Evolutionary conservation across 2,329 filamentous ascomycete genomes (phyloP), one percentile per base, ranked within the genome.

Genomic region (Exserohilum turcica): DNA sequence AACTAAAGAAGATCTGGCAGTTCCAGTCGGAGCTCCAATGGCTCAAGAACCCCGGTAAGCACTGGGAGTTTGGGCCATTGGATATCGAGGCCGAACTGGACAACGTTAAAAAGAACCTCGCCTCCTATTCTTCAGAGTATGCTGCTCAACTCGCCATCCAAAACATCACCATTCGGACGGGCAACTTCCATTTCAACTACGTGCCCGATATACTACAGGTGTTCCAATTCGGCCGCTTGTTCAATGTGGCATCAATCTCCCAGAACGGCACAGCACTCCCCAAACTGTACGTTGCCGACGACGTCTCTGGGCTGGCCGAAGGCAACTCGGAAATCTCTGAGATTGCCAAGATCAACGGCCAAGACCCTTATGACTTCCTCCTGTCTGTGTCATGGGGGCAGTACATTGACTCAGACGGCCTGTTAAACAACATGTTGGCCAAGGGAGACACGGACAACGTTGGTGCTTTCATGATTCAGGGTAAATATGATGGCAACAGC

Each of bases 11-110:
- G 8, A 60, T 73, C 12, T 60, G 72, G 53, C 58, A 73, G 32
- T 76, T 73, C 40, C 72, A 77, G 31, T 73, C 68, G n/a, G 68
- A 71, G 7, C 46, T 74, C 10, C 60, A 53, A 4, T 76, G 73
- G 52, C 60, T 74, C 21, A 71, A 74, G 46, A 64, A 70, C 31
- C 67, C 72, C 12, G 71, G 70, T 13, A 36, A 58, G 16, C 68
- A 68, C 7, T 72, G 67, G 56, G 63, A 72, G 16, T 66, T 68
- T 29, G 71, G 73, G 9, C 43, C 66, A 1, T 52, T 74, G 7
- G 75, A 77, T 33, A 53, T 77, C 6, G 47, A 70, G 6, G 64
- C 50, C 3, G 70, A 70, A n/a, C 52, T 76, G 33, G 67, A 75
- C 24, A 60, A 65, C 1, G 64, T 77, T 28, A 59, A 64, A 35